Base-by-base conservation (phyloP, 495 filamentous ascomycete genomes). In the Hypomontagnella monticulosa region DNA sequence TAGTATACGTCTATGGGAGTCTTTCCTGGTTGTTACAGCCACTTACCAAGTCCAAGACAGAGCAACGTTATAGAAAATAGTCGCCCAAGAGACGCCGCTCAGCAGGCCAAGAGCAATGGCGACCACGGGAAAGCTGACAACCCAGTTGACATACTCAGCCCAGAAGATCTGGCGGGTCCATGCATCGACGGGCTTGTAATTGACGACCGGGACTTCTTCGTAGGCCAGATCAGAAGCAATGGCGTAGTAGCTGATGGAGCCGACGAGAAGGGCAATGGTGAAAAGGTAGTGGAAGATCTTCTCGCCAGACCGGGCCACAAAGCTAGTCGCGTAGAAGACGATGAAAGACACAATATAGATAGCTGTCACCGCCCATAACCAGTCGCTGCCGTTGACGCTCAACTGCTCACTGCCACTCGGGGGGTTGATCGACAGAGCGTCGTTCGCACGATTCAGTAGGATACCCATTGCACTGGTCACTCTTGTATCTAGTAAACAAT, bases 261-360 rank as follows among this genome's bases (percentile, higher is more conserved):
- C 82, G 58, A 76, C 74, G 15, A 84, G 75, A 51, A 73, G 73
- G 38, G 79, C 76, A 46, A 84, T 72, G 51, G 73, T 79, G 71
- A 82, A 85, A 54, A 84, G 70, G 61, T 83, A 83, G 71, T 85
- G 82, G 74, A 84, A 85, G 70, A 85, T 76, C 63, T 74, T 76
- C 71, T 84, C 82, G 19, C 80, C 79, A 14, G 67, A 57, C 11
- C 73, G 71, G 49, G 82, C 78, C 1, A 70, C 51, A 63, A 76
- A 79, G 42, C 73, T 71, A n/a, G 75, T 70, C 41, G 60, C 75
- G 47, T 66, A 75, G 66, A 79, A 61, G 65, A 36, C 58, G n/a
- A 82, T 36, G 51, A 79, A 72, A 20, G 74, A 72, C 27, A 83
- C 34, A 36, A 67, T 43, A 60, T 78, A 83, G 68, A 83, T 61